These are phyloP conservation scores for Ogataea kodamae DNA, from an alignment of 805 yeast species.

Conservation along the genomic window DNA sequence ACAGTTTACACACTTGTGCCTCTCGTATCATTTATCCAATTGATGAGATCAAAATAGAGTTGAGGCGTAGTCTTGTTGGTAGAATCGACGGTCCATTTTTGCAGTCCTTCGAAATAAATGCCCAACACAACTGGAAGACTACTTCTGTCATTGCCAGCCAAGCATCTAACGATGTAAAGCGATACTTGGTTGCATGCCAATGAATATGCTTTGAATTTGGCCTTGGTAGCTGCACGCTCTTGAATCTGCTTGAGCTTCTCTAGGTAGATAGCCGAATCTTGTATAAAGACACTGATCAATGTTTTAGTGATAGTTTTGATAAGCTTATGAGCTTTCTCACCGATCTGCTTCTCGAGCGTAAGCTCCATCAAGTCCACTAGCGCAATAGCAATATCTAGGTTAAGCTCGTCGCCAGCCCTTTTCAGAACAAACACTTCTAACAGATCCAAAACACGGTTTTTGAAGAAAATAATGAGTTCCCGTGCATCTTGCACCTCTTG, in stretches of 20 bases:
- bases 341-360: slow-evolving; percentile 68
- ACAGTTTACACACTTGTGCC: slow-evolving; percentile 21
- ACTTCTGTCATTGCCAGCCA: slow-evolving; percentile 39
- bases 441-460: slow-evolving; percentile 73
- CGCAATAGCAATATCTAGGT: slow-evolving; percentile 48
- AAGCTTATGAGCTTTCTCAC: slow-evolving; percentile 71
- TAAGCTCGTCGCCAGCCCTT: slow-evolving; percentile 40
- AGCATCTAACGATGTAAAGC: slow-evolving; percentile 57
- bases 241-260: slow-evolving; percentile 41
- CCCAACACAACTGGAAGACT: slow-evolving; percentile 46
- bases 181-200: slow-evolving; percentile 65
- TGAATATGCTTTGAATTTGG: slow-evolving; percentile 46
- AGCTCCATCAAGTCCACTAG: slow-evolving; percentile 56
- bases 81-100: slow-evolving; percentile 54
- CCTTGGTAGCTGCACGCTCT: slow-evolving; percentile 37
- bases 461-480: slow-evolving; percentile 74
- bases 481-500: slow-evolving; percentile 74
- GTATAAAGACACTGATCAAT: slow-evolving; percentile 23
- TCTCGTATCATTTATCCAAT: slow-evolving; percentile 63
- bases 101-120: slow-evolving; percentile 52
- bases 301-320: slow-evolving; percentile 60
- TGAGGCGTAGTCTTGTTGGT: slow-evolving; percentile 48
- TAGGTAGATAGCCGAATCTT: slow-evolving; percentile 15
- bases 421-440: slow-evolving; percentile 57
- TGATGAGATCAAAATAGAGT: slow-evolving; percentile 72